A percentile compares a stretch with the other conserved stretches of the same genome.
phyloP scores from a whole-genome alignment of 305 asterid genomes.

The Ajuga reptans region DNA sequence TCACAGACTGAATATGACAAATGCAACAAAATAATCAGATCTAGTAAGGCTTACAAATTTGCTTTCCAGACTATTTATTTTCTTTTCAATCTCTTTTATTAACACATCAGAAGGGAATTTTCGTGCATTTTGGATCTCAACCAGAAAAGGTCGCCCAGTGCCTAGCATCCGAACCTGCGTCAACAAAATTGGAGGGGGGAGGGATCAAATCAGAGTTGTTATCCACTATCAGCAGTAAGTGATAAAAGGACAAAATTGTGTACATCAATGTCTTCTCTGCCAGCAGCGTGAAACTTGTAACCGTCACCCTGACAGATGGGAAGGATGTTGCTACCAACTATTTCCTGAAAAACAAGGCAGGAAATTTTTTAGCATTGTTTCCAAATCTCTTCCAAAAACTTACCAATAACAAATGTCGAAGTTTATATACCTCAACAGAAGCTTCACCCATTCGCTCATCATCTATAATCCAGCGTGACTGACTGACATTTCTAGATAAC shows the following conservation, averaged over 20 bases:
- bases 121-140: slow-evolving; percentile 82
- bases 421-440: slow-evolving; percentile 64
- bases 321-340: slow-evolving; percentile 69
- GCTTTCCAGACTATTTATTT: slow-evolving; percentile 37
- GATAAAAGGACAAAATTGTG: slow-evolving; percentile 13
- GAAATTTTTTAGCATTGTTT: slow-evolving; percentile 8
- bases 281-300: slow-evolving; percentile 95
- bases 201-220: neutral
- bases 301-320: slow-evolving; percentile 72
- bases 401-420: slow-evolving; percentile 4
- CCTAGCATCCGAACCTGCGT: slow-evolving; percentile 89
- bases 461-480: slow-evolving; percentile 86
- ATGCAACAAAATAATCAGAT: slow-evolving; percentile 11
- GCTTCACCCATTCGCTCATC: slow-evolving; percentile 97
- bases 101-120: slow-evolving; percentile 50
- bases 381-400: slow-evolving; percentile 4
- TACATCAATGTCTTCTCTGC: slow-evolving; percentile 98
- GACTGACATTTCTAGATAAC: slow-evolving; percentile 93
- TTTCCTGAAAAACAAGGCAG: slow-evolving; percentile 51
- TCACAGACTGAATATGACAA: slow-evolving; percentile 18
- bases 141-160: slow-evolving; percentile 85
- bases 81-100: slow-evolving; percentile 60
- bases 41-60: slow-evolving; percentile 44
- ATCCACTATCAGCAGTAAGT: neutral
- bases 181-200: neutral